Percentiles rank a stretch among this genome's conserved stretches.
These are phyloP conservation scores for Nemophila menziesii DNA, from an alignment of 257 asterid species.

Conservation along the genomic window DNA sequence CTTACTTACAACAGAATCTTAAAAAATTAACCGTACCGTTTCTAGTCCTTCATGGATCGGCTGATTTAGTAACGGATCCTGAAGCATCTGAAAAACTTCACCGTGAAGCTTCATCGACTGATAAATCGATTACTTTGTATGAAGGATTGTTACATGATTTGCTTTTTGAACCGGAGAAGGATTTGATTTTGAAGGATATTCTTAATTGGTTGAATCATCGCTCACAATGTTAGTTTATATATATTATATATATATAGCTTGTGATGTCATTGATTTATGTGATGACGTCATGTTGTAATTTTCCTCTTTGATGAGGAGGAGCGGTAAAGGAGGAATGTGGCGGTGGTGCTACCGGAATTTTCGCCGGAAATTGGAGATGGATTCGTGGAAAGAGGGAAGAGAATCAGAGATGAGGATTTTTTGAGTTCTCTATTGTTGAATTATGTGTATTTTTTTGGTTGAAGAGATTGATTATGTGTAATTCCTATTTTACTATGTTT, in stretches of 20 bases:
- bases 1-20: slow-evolving; percentile 59
- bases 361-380: too few relatives aligned
- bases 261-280: too few relatives aligned
- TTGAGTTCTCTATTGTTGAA: too few relatives aligned
- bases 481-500: too few relatives aligned
- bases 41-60: slow-evolving; percentile 75
- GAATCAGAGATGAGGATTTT: too few relatives aligned
- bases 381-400: too few relatives aligned
- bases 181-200: slow-evolving; percentile 42
- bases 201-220: slow-evolving; percentile 60
- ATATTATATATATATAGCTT: too few relatives aligned
- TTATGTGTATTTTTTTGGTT: too few relatives aligned
- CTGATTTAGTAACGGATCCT: slow-evolving; percentile 77
- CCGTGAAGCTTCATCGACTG: slow-evolving; percentile 59
- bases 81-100: slow-evolving; percentile 60
- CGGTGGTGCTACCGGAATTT: too few relatives aligned
- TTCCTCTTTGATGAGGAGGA: too few relatives aligned
- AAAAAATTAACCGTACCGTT: slow-evolving; percentile 47
- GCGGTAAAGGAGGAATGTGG: not conserved
- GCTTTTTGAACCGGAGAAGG: slow-evolving; percentile 75
- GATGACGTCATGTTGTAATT: too few relatives aligned
- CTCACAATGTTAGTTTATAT: slow-evolving; percentile 20
- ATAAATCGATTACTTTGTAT: slow-evolving; percentile 57
- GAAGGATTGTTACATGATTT: slow-evolving; percentile 78
- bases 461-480: too few relatives aligned